These are phyloP conservation scores for Pyronema omphalodes DNA, from an alignment of 495 filamentous ascomycete species.

Conservation along the genomic window DNA sequence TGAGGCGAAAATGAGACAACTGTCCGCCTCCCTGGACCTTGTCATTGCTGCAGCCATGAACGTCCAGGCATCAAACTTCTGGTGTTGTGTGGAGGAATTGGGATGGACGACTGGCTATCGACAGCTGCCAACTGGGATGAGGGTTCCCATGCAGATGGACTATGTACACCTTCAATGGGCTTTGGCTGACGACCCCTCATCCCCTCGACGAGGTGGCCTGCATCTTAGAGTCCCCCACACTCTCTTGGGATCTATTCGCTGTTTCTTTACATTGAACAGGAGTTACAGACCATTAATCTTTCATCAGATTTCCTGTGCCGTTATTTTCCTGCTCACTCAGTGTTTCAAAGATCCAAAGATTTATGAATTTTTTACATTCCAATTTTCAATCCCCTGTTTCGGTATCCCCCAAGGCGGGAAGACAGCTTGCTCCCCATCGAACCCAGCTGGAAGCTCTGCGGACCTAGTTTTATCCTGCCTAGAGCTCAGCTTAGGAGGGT, in stretches of 20 bases:
- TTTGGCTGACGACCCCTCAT: not conserved
- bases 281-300: too few species aligned
- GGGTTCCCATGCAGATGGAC: not conserved
- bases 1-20: not conserved
- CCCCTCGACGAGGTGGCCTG: not conserved
- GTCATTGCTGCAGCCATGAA: not conserved
- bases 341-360: too few species aligned
- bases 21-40: not conserved
- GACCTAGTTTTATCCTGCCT: not conserved
- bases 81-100: not conserved
- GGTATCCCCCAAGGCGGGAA: too few species aligned
- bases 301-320: too few species aligned
- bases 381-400: too few species aligned
- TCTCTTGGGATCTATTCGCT: too few species aligned
- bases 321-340: too few species aligned
- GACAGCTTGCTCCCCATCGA: not conserved
- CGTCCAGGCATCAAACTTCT: not conserved
- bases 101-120: not conserved
- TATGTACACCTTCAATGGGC: not conserved
- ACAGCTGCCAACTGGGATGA: not conserved
- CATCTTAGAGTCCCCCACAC: too few species aligned
- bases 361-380: too few species aligned
- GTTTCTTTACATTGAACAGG: too few species aligned
- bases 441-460: not conserved
- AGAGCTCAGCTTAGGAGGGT: not conserved